Base-by-base conservation (phyloP, 1,139 yeast species). In the Sugiyamaella grinbergsii region DNA sequence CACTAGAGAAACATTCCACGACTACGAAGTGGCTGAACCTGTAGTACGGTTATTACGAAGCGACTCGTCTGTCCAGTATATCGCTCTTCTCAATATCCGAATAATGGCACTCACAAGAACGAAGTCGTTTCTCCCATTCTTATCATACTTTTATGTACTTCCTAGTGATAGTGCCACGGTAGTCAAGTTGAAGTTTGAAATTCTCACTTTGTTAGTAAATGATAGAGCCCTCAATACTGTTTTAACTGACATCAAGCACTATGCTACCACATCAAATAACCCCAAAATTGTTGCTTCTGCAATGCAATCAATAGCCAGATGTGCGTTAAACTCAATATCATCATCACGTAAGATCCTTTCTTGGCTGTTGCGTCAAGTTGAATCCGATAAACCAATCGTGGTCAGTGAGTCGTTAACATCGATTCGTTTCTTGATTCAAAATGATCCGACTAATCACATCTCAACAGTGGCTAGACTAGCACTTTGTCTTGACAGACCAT, bases 381-480 rank as follows among this genome's bases (percentile, higher is more conserved):
- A 69, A 40, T 57, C 62, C 0, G 53, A 54, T n/a, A 55, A 61
- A 10, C 54, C 61, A 2, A 58, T 63, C 1, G 71, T 79, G 6
- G 72, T 80, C 38, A 77, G 80, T 47, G 89, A 85, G 56, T 71
- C 85, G 37, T 74, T 88, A 4, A 78, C 84, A 13, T 85, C 85
- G 1, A 76, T 91, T 16, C 75, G 98, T 34, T 80, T 78, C 55
- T 70, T 91, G 54, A 79, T 91, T 33, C 96, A 90, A 64, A 80
- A 78, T 47, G 74, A 79, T 54, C 79, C 84, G 3, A 59, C 62
- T 7, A 68, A 66, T 13, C 74, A 79, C 57, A 61, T 74, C 20
- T 64, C 67, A 23, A 70, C 76, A 1, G 69, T 80, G 47, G 67
- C 70, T 48, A 73, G 68, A 54, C 65, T 80, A 26, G 72, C 78